Conservation (phyloP, 192 early-diverging fungal species). For the Rhizoclosmatium sp. region DNA sequence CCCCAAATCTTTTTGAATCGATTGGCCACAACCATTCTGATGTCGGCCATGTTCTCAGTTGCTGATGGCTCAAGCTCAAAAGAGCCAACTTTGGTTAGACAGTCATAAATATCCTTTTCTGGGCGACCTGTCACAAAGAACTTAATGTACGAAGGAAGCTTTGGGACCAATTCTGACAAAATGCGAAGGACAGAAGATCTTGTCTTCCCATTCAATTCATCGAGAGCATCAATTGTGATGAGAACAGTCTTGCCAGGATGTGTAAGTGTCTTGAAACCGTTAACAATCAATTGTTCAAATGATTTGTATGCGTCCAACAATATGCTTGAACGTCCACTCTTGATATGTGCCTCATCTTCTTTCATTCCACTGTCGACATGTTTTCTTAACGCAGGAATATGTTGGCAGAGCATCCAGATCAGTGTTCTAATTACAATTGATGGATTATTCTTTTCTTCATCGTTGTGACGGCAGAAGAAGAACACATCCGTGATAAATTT, state of each 20-base stretch:
- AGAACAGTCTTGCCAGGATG: not conserved
- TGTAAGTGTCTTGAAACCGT: slow-evolving; percentile 2
- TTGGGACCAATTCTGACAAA: not conserved
- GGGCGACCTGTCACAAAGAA: slow-evolving; percentile 33
- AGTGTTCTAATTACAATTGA: slow-evolving; percentile 9
- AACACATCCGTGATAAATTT: slow-evolving; percentile 16
- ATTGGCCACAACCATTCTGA: not conserved
- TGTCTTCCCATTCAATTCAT: slow-evolving; percentile 20
- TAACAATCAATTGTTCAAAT: not conserved
- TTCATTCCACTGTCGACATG: not conserved
- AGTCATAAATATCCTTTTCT: slow-evolving; percentile 28
- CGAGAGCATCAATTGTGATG: slow-evolving; percentile 37
- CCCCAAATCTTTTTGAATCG: not conserved
- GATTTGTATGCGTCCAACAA: not conserved
- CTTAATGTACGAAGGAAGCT: slow-evolving; percentile 26
- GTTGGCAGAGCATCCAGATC: not conserved
- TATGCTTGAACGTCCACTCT: not conserved
- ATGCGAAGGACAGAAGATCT: not conserved
- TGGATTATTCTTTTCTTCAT: slow-evolving; percentile 17
- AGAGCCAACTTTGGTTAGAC: not conserved
- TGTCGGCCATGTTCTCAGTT: slow-evolving; percentile 6
- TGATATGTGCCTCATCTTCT: not conserved
- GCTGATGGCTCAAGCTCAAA: slow-evolving; percentile 11
- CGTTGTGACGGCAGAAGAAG: slow-evolving; percentile 45
- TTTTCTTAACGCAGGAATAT: not conserved